These are phyloP conservation scores for Penicillium sp. DNA, from an alignment of 2,329 filamentous ascomycete genomes.

Conservation along the genomic window DNA sequence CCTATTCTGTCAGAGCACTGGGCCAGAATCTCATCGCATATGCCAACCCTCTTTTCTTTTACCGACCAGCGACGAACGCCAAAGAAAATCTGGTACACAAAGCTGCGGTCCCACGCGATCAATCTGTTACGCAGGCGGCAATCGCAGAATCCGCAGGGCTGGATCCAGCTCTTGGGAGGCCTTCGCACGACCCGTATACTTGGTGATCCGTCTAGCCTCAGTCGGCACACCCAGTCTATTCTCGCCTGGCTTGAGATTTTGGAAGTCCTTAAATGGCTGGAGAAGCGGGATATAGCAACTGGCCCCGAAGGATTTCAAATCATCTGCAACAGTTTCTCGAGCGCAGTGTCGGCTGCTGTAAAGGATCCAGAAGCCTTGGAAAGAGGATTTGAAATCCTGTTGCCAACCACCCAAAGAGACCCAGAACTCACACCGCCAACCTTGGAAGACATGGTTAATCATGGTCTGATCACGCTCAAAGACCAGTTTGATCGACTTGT, in stretches of 20 bases:
- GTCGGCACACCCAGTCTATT: constrained; percentile 35
- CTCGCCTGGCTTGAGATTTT: constrained; percentile 45
- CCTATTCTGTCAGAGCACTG: constrained; percentile 31
- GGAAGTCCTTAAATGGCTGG: constrained; percentile 42
- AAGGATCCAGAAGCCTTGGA: constrained; percentile 32
- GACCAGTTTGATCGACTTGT: constrained; percentile 42
- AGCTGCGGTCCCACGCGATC: constrained; percentile 43
- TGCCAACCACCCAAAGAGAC: constrained; percentile 22
- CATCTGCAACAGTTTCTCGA: constrained; percentile 43
- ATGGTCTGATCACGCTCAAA: constrained; percentile 40
- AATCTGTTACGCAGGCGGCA: constrained; percentile 37
- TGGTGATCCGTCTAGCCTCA: constrained; percentile 24
- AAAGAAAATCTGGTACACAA: constrained; percentile 29
- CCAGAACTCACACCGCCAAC: constrained; percentile 8
- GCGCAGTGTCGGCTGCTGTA: constrained; percentile 39
- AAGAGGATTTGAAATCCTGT: constrained; percentile 32
- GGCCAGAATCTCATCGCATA: constrained; percentile 8
- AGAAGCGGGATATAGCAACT: constrained; percentile 33
- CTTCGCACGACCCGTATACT: constrained; percentile 31
- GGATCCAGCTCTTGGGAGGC: constrained; percentile 43
- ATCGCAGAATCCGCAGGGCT: constrained; percentile 38
- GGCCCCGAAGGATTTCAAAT: constrained; percentile 40
- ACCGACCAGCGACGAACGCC: constrained; percentile 15
- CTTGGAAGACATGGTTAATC: constrained; percentile 37
- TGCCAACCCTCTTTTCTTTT: constrained; percentile 29